Conservation (phyloP, 192 early-diverging fungal genomes). For the Coemansia sp. region DNA sequence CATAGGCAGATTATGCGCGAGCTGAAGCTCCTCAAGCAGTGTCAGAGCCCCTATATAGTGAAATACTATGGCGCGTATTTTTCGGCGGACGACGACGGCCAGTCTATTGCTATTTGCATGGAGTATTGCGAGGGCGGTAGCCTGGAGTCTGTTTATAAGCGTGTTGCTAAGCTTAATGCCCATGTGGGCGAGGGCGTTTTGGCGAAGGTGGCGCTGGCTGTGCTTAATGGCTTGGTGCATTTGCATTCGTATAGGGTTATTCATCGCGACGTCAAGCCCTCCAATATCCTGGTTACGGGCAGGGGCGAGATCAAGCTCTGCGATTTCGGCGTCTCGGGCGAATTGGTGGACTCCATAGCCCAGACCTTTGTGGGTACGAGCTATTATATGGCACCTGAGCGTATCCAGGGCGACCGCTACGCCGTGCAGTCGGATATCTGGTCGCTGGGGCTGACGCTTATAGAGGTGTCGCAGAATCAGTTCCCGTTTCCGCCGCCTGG, state of each 20-base stretch:
- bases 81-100: constrained; percentile 71
- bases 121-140: constrained; percentile 96
- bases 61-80: constrained; percentile 93
- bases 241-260: constrained; percentile 85
- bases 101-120: constrained; percentile 90
- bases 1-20: constrained; percentile 89
- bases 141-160: constrained; percentile 89
- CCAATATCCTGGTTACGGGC: constrained; percentile 91
- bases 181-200: constrained; percentile 87
- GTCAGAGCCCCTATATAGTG: constrained; percentile 91
- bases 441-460: constrained; percentile 90
- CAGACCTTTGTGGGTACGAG: constrained; percentile 97
- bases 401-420: constrained; percentile 89
- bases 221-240: constrained; percentile 90
- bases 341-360: constrained; percentile 85
- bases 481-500: constrained; percentile 90
- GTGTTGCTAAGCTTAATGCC: constrained; percentile 62
- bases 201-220: constrained; percentile 86
- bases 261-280: constrained; percentile 98
- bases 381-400: constrained; percentile 97
- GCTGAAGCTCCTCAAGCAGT: constrained; percentile 84
- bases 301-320: constrained; percentile 93
- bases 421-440: constrained; percentile 95
- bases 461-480: constrained; percentile 90
- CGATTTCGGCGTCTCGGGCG: constrained; percentile 96